phyloP scores from a whole-genome alignment of 2,329 filamentous ascomycete genomes.

The Aspergillus tanneri region DNA sequence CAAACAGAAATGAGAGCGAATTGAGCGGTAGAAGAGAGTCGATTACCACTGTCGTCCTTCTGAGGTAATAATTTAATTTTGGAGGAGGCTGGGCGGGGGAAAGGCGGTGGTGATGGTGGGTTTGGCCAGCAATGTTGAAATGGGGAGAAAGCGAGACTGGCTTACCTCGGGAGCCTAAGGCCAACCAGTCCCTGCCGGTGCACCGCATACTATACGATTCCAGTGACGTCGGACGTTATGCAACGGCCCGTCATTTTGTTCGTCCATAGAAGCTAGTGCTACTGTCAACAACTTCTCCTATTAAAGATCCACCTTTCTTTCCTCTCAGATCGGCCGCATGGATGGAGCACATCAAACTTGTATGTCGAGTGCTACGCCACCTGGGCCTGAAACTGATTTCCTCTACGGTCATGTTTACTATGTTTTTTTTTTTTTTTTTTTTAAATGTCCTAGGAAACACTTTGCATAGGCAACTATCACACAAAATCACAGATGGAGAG shows the following conservation, averaged over 20 bases:
- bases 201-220: too few relatives aligned
- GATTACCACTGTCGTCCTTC: constrained; percentile 1
- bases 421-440: constrained; percentile 13
- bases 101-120: constrained; percentile 12
- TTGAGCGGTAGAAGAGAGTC: constrained; percentile 15
- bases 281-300: too few relatives aligned
- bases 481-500: constrained; percentile 15
- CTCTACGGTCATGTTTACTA: not conserved
- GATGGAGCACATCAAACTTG: too few relatives aligned
- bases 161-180: too few relatives aligned
- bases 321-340: too few relatives aligned
- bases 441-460: too few relatives aligned
- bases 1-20: constrained; percentile 7
- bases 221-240: constrained; percentile 4
- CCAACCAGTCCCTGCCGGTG: too few relatives aligned
- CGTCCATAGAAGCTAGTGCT: not conserved
- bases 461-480: constrained; percentile 25
- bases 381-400: not conserved
- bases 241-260: not conserved
- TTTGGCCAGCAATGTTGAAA: constrained; percentile 10
- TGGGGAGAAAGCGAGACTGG: not conserved
- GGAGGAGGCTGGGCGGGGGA: constrained; percentile 22
- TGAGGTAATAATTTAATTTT: not conserved
- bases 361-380: too few relatives aligned
- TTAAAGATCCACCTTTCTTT: too few relatives aligned